These are phyloP conservation scores for Boletus rufocinnamomeus DNA, from an alignment of 768 basidiomycete species.

Conservation along the genomic window DNA sequence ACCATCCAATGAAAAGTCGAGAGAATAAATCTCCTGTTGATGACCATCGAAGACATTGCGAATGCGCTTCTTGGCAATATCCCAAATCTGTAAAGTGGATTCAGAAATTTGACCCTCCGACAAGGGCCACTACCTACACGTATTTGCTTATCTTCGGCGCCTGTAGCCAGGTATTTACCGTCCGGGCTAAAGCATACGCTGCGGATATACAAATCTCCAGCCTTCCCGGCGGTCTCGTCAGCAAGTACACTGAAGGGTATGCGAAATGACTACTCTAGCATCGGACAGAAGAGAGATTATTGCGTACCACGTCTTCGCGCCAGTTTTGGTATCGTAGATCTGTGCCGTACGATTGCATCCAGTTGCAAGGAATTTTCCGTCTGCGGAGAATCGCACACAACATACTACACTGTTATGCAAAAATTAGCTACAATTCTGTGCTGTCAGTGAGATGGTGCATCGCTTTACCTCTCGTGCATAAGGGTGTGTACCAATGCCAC, in stretches of 20 bases:
- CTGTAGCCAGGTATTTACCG: constrained; percentile 70
- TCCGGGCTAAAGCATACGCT: constrained; percentile 81
- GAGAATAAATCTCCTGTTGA: constrained; percentile 90
- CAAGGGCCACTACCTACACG: constrained; percentile 52
- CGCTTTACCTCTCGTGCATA: constrained; percentile 81
- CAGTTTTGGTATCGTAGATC: constrained; percentile 91
- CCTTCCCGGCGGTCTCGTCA: constrained; percentile 71
- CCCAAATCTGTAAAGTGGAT: constrained; percentile 74
- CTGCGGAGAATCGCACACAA: constrained; percentile 92
- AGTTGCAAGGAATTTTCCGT: constrained; percentile 90
- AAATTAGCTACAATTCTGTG: constrained; percentile 10
- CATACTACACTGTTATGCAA: constrained; percentile 63
- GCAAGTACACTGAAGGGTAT: constrained; percentile 58
- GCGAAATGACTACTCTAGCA: constrained; percentile 11
- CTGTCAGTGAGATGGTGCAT: constrained; percentile 1
- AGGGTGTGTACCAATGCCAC: constrained; percentile 82
- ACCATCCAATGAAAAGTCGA: constrained; percentile 89
- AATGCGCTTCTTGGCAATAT: constrained; percentile 78
- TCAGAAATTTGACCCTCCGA: constrained; percentile 4
- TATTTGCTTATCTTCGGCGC: constrained; percentile 91
- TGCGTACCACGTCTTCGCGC: constrained; percentile 77
- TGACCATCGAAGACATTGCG: constrained; percentile 85
- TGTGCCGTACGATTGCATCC: constrained; percentile 96
- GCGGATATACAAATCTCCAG: constrained; percentile 86
- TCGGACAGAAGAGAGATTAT: constrained; percentile 1